phyloP scores from a whole-genome alignment of 2,329 filamentous ascomycete species.

The Pseudogymnoascus pannorum region DNA sequence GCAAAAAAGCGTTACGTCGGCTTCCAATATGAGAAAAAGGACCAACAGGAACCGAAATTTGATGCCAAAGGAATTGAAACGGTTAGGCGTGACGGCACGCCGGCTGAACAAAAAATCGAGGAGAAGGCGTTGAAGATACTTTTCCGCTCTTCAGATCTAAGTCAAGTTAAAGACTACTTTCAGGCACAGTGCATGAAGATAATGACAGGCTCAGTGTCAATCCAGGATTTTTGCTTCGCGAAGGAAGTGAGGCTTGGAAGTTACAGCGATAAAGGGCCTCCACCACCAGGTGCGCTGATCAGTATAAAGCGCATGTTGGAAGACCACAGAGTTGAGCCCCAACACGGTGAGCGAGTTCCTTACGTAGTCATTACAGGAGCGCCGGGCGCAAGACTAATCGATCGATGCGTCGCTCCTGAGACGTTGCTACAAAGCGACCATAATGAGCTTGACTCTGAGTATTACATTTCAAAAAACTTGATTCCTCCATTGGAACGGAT shows the following conservation, averaged over 20 bases:
- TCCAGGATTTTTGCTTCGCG: slow-evolving; percentile 95
- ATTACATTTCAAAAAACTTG: slow-evolving; percentile 93
- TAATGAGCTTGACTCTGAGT: slow-evolving; percentile 81
- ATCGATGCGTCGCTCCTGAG: slow-evolving; percentile 85
- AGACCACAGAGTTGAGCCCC: slow-evolving; percentile 80
- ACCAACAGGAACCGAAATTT: slow-evolving; percentile 75
- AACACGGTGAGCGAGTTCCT: slow-evolving; percentile 90
- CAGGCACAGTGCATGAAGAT: slow-evolving; percentile 87
- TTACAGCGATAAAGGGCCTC: slow-evolving; percentile 72
- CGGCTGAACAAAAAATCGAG: slow-evolving; percentile 93
- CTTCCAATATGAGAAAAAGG: slow-evolving; percentile 82
- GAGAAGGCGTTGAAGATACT: slow-evolving; percentile 84
- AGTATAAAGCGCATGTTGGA: slow-evolving; percentile 78
- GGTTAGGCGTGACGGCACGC: slow-evolving; percentile 87
- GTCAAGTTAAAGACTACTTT: slow-evolving; percentile 83
- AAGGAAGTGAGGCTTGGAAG: slow-evolving; percentile 84
- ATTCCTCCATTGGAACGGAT: slow-evolving; percentile 94
- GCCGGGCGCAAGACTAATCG: slow-evolving; percentile 75
- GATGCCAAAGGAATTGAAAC: slow-evolving; percentile 99
- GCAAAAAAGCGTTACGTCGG: slow-evolving; percentile 98
- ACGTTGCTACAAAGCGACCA: slow-evolving; percentile 69
- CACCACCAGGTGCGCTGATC: slow-evolving; percentile 82
- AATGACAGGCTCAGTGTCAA: slow-evolving; percentile 76
- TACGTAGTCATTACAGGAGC: slow-evolving; percentile 89
- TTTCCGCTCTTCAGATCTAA: slow-evolving; percentile 84